These are phyloP conservation scores for Russula foetens DNA, from an alignment of 768 basidiomycete species.

Conservation along the genomic window DNA sequence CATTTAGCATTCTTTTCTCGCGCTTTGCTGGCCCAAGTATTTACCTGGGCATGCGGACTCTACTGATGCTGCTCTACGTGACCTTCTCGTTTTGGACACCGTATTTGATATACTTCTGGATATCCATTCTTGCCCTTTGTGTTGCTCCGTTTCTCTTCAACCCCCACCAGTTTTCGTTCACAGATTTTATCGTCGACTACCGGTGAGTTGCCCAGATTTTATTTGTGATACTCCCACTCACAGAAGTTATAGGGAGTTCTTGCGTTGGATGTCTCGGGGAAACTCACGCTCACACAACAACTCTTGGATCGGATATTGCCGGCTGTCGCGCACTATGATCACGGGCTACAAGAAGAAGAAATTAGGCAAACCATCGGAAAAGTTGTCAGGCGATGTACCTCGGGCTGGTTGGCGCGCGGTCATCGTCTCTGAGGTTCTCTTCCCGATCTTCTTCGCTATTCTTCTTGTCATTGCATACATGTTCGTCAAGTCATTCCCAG, in stretches of 20 bases:
- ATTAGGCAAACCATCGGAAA: slow-evolving; percentile 94
- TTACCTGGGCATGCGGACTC: slow-evolving; percentile 90
- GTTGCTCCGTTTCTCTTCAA: slow-evolving; percentile 98
- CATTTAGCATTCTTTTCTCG: slow-evolving; percentile 93
- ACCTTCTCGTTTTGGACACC: slow-evolving; percentile 88
- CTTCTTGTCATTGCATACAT: slow-evolving; percentile 86
- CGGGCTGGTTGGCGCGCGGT: slow-evolving; percentile 91
- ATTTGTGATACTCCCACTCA: neutral
- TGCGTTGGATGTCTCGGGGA: slow-evolving; percentile 98
- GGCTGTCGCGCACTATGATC: slow-evolving; percentile 94
- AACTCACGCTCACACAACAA: slow-evolving; percentile 96
- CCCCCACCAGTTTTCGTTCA: slow-evolving; percentile 97
- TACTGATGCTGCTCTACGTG: slow-evolving; percentile 90
- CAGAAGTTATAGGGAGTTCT: slow-evolving; percentile 61
- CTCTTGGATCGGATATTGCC: slow-evolving; percentile 99
- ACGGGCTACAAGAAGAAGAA: slow-evolving; percentile 99
- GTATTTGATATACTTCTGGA: slow-evolving; percentile 96
- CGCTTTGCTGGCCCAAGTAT: slow-evolving; percentile 98
- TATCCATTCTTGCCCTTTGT: slow-evolving; percentile 87
- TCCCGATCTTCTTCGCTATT: slow-evolving; percentile 78
- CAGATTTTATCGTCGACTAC: slow-evolving; percentile 96
- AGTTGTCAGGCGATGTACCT: slow-evolving; percentile 90
- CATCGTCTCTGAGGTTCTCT: slow-evolving; percentile 78
- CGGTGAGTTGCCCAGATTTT: slow-evolving; percentile 39
- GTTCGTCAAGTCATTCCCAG: slow-evolving; percentile 86